Conservation (phyloP, 345 rosid genomes). For the Noccaea bulbosa region DNA sequence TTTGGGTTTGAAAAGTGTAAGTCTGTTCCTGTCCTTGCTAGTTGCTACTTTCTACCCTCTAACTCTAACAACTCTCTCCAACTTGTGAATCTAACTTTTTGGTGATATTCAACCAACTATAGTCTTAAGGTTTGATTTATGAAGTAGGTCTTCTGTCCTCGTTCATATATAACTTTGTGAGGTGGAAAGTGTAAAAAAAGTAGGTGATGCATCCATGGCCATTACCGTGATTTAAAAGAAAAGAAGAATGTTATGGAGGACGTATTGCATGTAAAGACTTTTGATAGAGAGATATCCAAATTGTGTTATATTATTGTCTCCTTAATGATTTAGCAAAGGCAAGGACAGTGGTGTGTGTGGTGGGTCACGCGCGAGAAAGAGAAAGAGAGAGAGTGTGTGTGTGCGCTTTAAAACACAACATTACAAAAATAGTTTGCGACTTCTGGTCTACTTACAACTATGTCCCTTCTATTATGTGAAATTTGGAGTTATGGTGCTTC, state of each 20-base stretch:
- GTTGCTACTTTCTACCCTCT: conserved; percentile 40
- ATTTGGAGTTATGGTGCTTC: neutral
- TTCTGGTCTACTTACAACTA: conserved; percentile 38
- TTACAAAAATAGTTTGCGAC: conserved; percentile 27
- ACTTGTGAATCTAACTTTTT: conserved; percentile 7
- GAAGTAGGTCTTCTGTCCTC: conserved; percentile 8
- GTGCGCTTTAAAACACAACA: conserved; percentile 7
- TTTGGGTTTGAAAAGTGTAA: conserved; percentile 38
- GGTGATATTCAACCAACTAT: conserved; percentile 15
- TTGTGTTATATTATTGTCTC: neutral
- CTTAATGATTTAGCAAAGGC: conserved; percentile 27
- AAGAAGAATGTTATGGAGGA: conserved; percentile 26
- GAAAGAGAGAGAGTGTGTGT: no score
- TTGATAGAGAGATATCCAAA: conserved; percentile 16
- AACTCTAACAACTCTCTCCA: conserved; percentile 37
- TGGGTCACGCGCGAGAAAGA: conserved; percentile 18
- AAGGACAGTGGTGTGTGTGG: conserved; percentile 29
- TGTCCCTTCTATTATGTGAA: conserved; percentile 34
- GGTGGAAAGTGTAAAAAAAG: conserved; percentile 34
- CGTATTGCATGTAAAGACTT: conserved; percentile 34
- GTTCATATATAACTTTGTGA: conserved; percentile 21
- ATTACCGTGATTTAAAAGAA: conserved; percentile 25
- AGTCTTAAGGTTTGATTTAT: conserved; percentile 18
- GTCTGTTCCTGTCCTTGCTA: conserved; percentile 29
- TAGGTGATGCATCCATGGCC: conserved; percentile 33